Conservation (phyloP, 139 green algal genomes). For the Monoraphidium neglectum region DNA sequence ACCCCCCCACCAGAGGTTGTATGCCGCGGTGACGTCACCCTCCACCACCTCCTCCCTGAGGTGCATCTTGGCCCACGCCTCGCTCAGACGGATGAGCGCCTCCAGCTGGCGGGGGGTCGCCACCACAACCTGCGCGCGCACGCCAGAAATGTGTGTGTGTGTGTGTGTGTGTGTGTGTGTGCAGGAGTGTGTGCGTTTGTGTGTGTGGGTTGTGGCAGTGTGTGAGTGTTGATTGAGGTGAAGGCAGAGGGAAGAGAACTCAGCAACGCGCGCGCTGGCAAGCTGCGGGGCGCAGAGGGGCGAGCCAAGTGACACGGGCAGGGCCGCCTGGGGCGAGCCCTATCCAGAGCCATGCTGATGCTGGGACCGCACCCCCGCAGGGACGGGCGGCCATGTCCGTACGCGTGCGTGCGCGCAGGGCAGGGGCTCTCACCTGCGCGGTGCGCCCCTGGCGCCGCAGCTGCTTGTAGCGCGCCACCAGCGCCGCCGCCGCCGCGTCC, state of each 20-base stretch:
- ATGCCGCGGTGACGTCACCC: conserved; percentile 67
- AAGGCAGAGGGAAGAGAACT: no score
- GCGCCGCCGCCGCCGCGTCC: conserved; percentile 72
- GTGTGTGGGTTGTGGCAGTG: no score
- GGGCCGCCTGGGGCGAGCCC: no score
- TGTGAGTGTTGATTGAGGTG: neutral
- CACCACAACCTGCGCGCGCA: conserved; percentile 47
- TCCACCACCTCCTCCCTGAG: conserved; percentile 56
- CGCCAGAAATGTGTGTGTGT: no score
- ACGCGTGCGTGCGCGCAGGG: neutral
- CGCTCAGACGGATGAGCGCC: conserved; percentile 85
- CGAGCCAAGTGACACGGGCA: no score
- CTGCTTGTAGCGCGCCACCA: conserved; percentile 83
- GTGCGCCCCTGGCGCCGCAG: conserved; percentile 77
- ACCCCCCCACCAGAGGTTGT: neutral
- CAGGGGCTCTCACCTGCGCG: conserved; percentile 49
- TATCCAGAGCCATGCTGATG: no score
- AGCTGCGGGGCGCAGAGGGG: no score
- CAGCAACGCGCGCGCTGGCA: no score
- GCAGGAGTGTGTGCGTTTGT: no score
- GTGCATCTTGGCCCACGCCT: conserved; percentile 85
- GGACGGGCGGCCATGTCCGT: neutral
- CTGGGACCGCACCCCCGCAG: no score
- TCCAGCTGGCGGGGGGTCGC: conserved; percentile 96
- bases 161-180: neutral